Evolutionary conservation across 306 rosid genomes (phyloP).

Genomic region (Lathyrus oleraceus): DNA sequence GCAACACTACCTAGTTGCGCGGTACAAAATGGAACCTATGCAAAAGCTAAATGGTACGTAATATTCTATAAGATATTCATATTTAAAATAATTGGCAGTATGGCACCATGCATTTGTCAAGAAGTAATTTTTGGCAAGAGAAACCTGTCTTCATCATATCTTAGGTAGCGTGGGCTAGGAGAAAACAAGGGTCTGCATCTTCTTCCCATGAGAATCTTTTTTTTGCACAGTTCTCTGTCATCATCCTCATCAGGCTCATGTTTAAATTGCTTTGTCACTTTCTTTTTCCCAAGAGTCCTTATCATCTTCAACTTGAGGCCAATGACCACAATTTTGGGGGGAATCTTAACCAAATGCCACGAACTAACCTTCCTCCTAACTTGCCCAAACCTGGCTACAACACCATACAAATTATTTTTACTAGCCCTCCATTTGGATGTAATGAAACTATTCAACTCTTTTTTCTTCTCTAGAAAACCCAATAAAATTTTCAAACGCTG

Average conservation of each 20-base stretch:
- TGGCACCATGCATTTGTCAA: conserved; percentile 3
- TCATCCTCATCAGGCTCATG: neutral
- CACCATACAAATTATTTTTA: neutral
- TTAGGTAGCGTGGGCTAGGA: conserved; percentile 40
- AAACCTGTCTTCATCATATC: conserved; percentile 40
- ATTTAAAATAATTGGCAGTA: neutral
- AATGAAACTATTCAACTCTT: neutral
- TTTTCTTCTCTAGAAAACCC: conserved; percentile 23
- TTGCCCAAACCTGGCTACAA: neutral
- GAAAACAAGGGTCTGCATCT: conserved; percentile 62
- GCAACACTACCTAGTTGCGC: neutral
- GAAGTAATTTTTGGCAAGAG: conserved; percentile 39
- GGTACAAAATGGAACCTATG: neutral
- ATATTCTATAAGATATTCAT: too few relatives aligned
- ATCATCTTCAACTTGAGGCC: conserved; percentile 37
- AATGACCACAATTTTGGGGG: conserved; percentile 21
- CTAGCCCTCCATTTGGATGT: neutral
- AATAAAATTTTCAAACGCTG: conserved; percentile 18
- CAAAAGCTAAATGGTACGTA: neutral
- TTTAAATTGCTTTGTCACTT: conserved; percentile 10
- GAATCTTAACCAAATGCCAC: conserved; percentile 31
- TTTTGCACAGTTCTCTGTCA: conserved; percentile 53
- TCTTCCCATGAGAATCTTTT: conserved; percentile 71
- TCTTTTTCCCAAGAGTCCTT: conserved; percentile 24
- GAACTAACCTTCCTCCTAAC: conserved; percentile 32